These are phyloP conservation scores for Stevia rebaudiana DNA, from an alignment of 140 eudicot species.

Conservation along the genomic window DNA sequence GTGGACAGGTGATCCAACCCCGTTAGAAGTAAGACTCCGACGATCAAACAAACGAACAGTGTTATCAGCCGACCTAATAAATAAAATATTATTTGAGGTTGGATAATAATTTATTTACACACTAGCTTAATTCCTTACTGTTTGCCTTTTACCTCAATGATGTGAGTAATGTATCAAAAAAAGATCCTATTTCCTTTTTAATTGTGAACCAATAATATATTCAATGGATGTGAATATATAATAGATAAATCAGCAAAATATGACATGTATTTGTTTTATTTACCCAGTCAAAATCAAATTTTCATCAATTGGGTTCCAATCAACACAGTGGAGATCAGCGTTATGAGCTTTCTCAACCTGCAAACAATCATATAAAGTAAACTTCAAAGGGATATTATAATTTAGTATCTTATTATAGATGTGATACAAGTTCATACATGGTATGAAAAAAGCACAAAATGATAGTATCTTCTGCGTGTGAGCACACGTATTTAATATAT, in stretches of 20 bases:
- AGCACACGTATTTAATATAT: not conserved
- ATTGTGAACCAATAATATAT: not conserved
- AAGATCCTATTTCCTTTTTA: not conserved
- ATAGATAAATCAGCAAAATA: not conserved
- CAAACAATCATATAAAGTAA: conserved; percentile 12
- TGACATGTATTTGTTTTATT: conserved; percentile 17
- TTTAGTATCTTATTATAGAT: not conserved
- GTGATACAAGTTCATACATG: not conserved
- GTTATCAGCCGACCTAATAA: conserved; percentile 80
- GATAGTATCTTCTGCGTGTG: not conserved
- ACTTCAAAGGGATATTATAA: not conserved
- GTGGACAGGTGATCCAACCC: conserved; percentile 81
- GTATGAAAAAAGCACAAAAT: not conserved
- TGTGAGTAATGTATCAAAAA: not conserved
- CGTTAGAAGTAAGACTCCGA: conserved; percentile 68
- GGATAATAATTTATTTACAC: not conserved
- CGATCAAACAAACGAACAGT: conserved; percentile 86
- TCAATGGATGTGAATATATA: not conserved
- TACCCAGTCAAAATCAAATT: conserved; percentile 87
- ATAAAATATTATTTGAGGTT: not conserved
- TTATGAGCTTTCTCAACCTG: conserved; percentile 91
- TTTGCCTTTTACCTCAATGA: not conserved
- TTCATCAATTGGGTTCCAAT: conserved; percentile 83
- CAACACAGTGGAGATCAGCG: conserved; percentile 93
- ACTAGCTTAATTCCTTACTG: not conserved